Evolutionary conservation across 1,284 basidiomycete species (phyloP).

Genomic region (Mycosarcoma mackinlayi): DNA sequence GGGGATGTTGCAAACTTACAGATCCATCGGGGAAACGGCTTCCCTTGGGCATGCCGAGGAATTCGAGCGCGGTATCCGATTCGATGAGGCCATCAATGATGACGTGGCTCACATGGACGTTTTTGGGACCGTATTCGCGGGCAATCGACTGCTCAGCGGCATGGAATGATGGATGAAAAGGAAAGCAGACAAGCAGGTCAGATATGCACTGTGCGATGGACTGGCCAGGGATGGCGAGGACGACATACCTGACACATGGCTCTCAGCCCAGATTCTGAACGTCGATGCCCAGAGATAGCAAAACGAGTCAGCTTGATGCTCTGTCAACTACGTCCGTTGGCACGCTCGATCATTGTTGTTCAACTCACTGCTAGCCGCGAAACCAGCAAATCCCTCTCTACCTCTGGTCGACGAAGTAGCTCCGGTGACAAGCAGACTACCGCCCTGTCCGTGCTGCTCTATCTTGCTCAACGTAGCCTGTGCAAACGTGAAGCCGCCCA

Average conservation of each 20-base stretch:
- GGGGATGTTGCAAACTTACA: constrained; percentile 17
- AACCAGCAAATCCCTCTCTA: constrained; percentile 55
- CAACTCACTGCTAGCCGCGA: constrained; percentile 50
- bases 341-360: too few species aligned
- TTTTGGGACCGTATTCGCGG: constrained; percentile 45
- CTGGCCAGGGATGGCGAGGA: not conserved
- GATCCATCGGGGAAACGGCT: constrained; percentile 46
- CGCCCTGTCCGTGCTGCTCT: constrained; percentile 34
- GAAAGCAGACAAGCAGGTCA: not conserved
- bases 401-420: constrained; percentile 54
- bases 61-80: constrained; percentile 44
- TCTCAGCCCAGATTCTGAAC: constrained; percentile 36
- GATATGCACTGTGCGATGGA: not conserved
- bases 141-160: constrained; percentile 36
- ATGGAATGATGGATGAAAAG: not conserved
- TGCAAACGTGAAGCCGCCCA: constrained; percentile 53
- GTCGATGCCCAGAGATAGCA: not conserved
- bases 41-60: constrained; percentile 45
- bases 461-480: constrained; percentile 42
- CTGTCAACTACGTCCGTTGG: too few species aligned
- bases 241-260: constrained; percentile 49
- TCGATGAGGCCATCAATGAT: constrained; percentile 60
- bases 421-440: constrained; percentile 55
- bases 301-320: too few species aligned
- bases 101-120: constrained; percentile 56